Evolutionary conservation across 148 eudicot species (phyloP).

Genomic region (Cornus suecica): DNA sequence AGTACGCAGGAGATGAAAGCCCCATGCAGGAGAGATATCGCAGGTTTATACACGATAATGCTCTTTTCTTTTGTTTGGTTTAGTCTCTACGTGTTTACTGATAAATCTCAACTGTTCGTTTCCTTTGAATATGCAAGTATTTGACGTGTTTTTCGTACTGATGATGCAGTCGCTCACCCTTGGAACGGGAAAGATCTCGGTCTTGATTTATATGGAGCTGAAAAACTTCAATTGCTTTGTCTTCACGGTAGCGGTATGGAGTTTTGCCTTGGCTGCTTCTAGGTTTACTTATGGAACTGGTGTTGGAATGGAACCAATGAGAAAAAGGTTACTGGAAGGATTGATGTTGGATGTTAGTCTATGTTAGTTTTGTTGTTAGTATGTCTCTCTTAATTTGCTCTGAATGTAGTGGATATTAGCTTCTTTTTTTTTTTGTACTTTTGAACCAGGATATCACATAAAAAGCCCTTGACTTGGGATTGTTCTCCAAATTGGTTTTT

Average conservation of each 20-base stretch:
- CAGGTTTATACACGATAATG: constrained; percentile 30
- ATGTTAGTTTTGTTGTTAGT: not conserved
- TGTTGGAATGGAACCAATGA: not conserved
- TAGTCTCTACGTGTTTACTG: not conserved
- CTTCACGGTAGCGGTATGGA: not conserved
- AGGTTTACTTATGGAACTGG: not conserved
- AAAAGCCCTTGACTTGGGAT: not conserved
- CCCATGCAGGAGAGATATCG: constrained; percentile 37
- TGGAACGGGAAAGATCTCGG: constrained; percentile 35
- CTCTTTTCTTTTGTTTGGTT: not conserved
- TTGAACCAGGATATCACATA: not conserved
- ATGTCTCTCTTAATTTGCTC: not conserved
- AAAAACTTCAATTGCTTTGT: not conserved
- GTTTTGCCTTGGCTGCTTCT: not conserved
- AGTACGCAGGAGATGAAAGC: constrained; percentile 43
- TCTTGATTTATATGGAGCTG: constrained; percentile 17
- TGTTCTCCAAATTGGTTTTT: not conserved
- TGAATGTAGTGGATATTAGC: not conserved
- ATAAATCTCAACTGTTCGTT: too few relatives aligned
- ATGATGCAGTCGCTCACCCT: constrained; percentile 39
- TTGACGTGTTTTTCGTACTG: too few relatives aligned
- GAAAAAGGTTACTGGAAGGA: not conserved
- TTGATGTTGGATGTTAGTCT: not conserved
- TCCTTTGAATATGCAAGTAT: too few relatives aligned
- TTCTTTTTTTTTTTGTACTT: not conserved